Base-by-base conservation (phyloP, 2,329 filamentous ascomycete genomes). In the Microcyclospora tardicrescens region DNA sequence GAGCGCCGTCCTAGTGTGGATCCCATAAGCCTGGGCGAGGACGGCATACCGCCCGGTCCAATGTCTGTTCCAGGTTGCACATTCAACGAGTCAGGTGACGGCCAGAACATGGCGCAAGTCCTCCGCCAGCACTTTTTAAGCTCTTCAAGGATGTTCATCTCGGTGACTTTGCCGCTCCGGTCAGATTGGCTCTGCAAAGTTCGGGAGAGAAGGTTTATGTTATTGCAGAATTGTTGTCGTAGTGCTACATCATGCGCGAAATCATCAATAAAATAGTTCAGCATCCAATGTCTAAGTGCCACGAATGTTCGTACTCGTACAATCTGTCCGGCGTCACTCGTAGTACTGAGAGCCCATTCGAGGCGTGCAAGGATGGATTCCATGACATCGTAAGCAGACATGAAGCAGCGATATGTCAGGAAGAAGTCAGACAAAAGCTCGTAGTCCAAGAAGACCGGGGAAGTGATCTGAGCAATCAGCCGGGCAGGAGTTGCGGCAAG, bases 391-490 rank as follows among this genome's bases (percentile, higher is more conserved):
- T 71, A 68, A 0, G 82, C 70, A 10, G 84, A 78, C 42, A 98
- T 68, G 55, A 95, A 98, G 2, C 82, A 75, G 35, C 91, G 83
- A 55, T 85, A 98, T 0, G 91, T 96, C 15, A 98, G 73, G 55
- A 98, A 98, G 62, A 98, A 98, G 60, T 98, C 91, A 1, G 91
- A 96, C 4, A 98, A 75, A 5, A 98, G 72, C 54, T 96, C 89
- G 58, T 98, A 98, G 59, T 98, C 89, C 54, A 98, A 76, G 57
- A 96, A 95, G 36, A 78, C 86, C 12, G 91, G 85, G 1, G 91
- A 96, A 0, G 91, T 96, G 46, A 98, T 95, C 62, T 98, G 87
- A 10, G 89, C 87, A 36, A 98, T 84, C 29, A 98, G 76, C 10
- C 91, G 80, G 2, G 87, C 79, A 2, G 89, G 86, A 0, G 86